These are phyloP conservation scores for Rutstroemia sp. DNA, from an alignment of 2,329 filamentous ascomycete genomes.

Conservation along the genomic window DNA sequence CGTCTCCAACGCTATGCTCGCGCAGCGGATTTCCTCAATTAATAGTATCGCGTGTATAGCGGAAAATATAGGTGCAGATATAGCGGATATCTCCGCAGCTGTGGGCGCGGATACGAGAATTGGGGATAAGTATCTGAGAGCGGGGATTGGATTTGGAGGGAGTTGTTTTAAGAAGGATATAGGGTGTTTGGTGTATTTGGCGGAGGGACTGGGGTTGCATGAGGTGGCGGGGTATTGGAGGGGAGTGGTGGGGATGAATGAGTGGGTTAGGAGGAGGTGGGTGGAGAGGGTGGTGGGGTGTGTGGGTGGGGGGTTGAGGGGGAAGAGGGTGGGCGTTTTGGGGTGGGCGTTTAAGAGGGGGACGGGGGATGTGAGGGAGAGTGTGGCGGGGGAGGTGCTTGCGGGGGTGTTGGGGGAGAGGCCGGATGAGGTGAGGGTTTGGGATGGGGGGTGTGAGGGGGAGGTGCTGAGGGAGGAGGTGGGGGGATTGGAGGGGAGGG, in stretches of 20 bases:
- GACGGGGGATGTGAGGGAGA: conserved; percentile 69
- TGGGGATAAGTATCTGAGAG: conserved; percentile 65
- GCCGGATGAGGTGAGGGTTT: conserved; percentile 57
- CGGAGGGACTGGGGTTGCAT: conserved; percentile 59
- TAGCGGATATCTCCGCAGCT: conserved; percentile 62
- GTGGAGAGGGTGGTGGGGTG: conserved; percentile 56
- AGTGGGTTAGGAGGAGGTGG: conserved; percentile 65
- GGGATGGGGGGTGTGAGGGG: conserved; percentile 48
- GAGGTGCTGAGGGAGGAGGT: conserved; percentile 35
- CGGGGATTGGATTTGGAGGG: conserved; percentile 71
- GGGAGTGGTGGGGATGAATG: conserved; percentile 68
- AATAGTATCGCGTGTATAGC: conserved; percentile 77
- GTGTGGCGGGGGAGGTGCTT: conserved; percentile 41
- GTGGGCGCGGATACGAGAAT: conserved; percentile 66
- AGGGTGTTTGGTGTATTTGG: conserved; percentile 64
- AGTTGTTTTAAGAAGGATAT: conserved; percentile 81
- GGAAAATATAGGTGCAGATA: conserved; percentile 66
- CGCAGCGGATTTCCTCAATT: conserved; percentile 73
- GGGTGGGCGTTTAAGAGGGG: conserved; percentile 78
- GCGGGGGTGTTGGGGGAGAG: conserved; percentile 51
- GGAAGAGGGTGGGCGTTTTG: conserved; percentile 65
- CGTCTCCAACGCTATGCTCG: conserved; percentile 72
- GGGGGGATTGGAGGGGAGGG: conserved; percentile 22
- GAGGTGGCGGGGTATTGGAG: conserved; percentile 73
- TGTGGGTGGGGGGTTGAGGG: conserved; percentile 54